Conservation (phyloP, 805 yeast species). For the Cyberlindnera galapagoensis region DNA sequence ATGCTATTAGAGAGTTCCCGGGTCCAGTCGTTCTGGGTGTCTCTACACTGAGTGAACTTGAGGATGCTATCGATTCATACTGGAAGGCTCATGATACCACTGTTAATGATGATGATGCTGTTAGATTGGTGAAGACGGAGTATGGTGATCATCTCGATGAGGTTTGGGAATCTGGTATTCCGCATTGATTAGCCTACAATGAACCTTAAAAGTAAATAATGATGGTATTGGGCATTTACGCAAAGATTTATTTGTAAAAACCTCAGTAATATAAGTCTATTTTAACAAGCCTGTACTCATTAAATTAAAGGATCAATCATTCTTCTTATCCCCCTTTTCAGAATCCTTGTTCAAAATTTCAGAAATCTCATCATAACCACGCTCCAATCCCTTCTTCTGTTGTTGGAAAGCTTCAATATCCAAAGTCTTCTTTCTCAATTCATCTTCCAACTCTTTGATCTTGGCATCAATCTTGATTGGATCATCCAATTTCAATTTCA, state of each 20-base stretch:
- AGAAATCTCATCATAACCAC: slow-evolving; percentile 38
- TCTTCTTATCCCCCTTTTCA: slow-evolving; percentile 20
- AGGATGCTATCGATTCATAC: slow-evolving; percentile 54
- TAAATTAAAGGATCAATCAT: slow-evolving; percentile 12
- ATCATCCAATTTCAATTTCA: slow-evolving; percentile 18
- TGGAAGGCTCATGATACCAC: slow-evolving; percentile 35
- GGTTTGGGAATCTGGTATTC: slow-evolving; percentile 55
- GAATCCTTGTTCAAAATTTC: slow-evolving; percentile 16
- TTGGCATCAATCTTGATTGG: slow-evolving; percentile 11
- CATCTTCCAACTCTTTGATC: slow-evolving; percentile 28
- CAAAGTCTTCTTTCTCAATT: slow-evolving; percentile 33
- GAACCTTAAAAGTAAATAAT: neutral
- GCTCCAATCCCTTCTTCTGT: slow-evolving; percentile 47
- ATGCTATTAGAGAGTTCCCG: slow-evolving; percentile 45
- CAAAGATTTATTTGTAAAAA: too few species aligned
- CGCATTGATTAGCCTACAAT: slow-evolving; percentile 8
- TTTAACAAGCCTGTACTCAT: too few species aligned
- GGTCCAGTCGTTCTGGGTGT: slow-evolving; percentile 74
- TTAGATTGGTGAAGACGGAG: slow-evolving; percentile 36
- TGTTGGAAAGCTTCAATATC: slow-evolving; percentile 42
- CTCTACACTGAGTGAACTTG: slow-evolving; percentile 55
- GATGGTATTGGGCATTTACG: too few species aligned
- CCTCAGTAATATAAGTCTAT: too few species aligned
- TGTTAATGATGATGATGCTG: slow-evolving; percentile 26
- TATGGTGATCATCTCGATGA: slow-evolving; percentile 56